Base-by-base conservation (phyloP, 768 basidiomycete genomes). In the Nidula microcarpa region DNA sequence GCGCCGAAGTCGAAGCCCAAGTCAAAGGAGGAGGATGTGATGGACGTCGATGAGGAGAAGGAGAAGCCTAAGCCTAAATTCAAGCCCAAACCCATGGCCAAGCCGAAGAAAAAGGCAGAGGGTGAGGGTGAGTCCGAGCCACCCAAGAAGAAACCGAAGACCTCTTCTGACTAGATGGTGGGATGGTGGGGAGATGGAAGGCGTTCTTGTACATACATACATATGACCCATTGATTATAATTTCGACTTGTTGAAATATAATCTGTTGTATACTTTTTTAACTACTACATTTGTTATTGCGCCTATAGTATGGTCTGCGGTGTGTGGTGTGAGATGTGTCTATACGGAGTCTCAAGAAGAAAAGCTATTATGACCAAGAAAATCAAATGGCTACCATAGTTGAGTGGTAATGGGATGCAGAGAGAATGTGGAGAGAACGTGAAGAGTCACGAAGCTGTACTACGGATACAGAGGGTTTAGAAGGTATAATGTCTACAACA, bases 71-170 rank as follows among this genome's bases (percentile, higher is more conserved):
- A 80, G 59, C 71, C 79, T 3, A 78, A 77, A 57, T 67, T 74
- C 0, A 79, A 75, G 55, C 13, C 51, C 13, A 64, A 62, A 16
- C 56, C 44, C 17, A 73, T 74, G 57, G 65, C 71, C 6, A 71
- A 62, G 55, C 58, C 69, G 9, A 51, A 51, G 59, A 69, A 2
- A 78, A 83, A 43, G 39, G 44, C 41, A 65, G 72, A 71, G 13
- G 73, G 68, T 33, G 67, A 78, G 39, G 16, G 3, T 30, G 23
- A 16, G 83, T 30, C 23, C 23, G 23, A 80, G 51, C 89, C 86
- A 10, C 83, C 79, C 2, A 89, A 86, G 72, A 92, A 92, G 74
- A 92, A 92, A 68, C 67, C 70, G 53, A 91, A 89, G 73, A 86
- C 77, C 34, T 13, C 13, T 16, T 61, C 75, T 5, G 64, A 68